These are phyloP conservation scores for Gnaphalium uliginosum DNA, from an alignment of 129 eudicot genomes.

Conservation along the genomic window DNA sequence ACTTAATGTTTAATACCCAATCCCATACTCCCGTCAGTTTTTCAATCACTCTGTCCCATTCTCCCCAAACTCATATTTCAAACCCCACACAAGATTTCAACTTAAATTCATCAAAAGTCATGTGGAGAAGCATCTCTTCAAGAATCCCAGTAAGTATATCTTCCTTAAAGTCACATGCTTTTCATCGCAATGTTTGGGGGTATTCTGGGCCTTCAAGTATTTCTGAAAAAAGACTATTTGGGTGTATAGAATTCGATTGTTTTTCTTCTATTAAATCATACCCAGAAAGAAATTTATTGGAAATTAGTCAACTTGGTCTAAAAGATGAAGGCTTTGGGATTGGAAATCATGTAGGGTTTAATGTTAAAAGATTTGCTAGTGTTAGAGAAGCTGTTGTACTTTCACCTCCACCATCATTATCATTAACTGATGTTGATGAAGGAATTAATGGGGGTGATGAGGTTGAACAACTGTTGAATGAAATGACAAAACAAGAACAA, in stretches of 20 bases:
- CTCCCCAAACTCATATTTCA: conserved; percentile 1
- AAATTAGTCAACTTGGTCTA: conserved; percentile 28
- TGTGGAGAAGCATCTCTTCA: conserved; percentile 64
- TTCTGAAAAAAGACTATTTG: conserved; percentile 15
- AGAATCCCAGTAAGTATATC: conserved; percentile 34
- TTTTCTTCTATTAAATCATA: conserved; percentile 24
- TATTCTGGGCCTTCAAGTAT: conserved; percentile 27
- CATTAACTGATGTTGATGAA: conserved; percentile 46
- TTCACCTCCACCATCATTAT: conserved; percentile 11
- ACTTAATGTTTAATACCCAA: conserved; percentile 52
- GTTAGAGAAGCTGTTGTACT: conserved; percentile 58
- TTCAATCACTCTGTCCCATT: conserved; percentile 26
- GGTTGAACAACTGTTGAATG: conserved; percentile 54
- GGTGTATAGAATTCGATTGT: conserved; percentile 17
- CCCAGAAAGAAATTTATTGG: conserved; percentile 39
- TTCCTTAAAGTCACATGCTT: conserved; percentile 22
- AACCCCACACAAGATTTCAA: conserved; percentile 1
- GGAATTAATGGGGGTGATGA: conserved; percentile 54
- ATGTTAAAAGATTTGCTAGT: conserved; percentile 49
- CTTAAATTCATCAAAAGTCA: conserved; percentile 29
- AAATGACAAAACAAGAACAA: conserved; percentile 58
- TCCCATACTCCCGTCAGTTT: conserved; percentile 27
- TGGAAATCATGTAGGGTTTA: conserved; percentile 28
- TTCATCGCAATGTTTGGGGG: conserved; percentile 32
- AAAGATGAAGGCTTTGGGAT: conserved; percentile 11